Evolutionary conservation across 148 eudicot species (phyloP), one percentile per base, ranked within the genome.

Genomic region (Diospyros lotus): DNA sequence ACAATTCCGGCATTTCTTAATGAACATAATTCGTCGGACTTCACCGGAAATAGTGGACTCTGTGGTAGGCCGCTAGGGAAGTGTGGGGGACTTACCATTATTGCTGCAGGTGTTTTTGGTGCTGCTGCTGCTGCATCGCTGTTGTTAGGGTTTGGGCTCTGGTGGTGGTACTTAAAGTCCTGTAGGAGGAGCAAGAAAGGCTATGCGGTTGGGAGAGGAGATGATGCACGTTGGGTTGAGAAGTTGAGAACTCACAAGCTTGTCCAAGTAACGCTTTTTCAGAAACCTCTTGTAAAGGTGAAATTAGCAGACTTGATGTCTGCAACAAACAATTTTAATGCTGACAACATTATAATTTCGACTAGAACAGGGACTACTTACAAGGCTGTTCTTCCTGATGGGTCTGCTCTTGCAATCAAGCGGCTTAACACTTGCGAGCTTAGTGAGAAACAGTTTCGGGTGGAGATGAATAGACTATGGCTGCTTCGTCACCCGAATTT

Each of bases 401-500:
- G 98, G 10, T 94, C 98, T 41, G 91, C 84, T 3, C 82, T 94
- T 54, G 93, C 85, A 15, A 58, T 94, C 46, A 94, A 94, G 88
- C 85, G 97, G 85, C 82, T 94, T 70, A 82, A 76, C 39, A 66
- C 82, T 69, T 88, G 93, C 73, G 86, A 84, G 62, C 66, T 88
- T 77, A 80, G 82, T 71, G 97, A 94, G 79, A 89, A 90, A 83
- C 93, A 88, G 74, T 91, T 94, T 80, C 73, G 82, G 69, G 52
- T 71, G 18, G 98, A 94, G 81, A 81, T 94, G 84, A 86, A 77
- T 66, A 81, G 89, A 56, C 79, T 94, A 38, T 94, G 98, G 71
- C 83, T 86, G 76, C 76, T 89, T 28, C 83, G 97, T 83, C 98
- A 94, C 69, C 98, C 97, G 4, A 94, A 94, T 85, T 81, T 94